Evolutionary conservation across 495 filamentous ascomycete genomes (phyloP).

Genomic region (Aspergillus steynii): DNA sequence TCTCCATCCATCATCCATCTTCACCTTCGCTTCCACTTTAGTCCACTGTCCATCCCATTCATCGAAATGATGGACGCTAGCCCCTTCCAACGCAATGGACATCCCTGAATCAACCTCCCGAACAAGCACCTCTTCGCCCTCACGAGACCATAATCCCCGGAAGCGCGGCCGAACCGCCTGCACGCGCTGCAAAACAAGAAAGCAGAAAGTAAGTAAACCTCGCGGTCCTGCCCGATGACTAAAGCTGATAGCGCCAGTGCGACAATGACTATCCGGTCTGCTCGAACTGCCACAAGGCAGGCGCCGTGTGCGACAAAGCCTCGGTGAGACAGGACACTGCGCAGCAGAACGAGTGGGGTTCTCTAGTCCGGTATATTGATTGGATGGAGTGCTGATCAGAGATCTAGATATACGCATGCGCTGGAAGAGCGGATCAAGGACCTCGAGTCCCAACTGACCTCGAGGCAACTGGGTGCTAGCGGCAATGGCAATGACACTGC

Average conservation of each 20-base stretch:
- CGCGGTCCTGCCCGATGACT: not conserved
- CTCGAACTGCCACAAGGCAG: constrained; percentile 53
- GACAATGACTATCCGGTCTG: constrained; percentile 49
- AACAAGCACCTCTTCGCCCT: constrained; percentile 21
- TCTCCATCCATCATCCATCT: not conserved
- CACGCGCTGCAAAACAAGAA: constrained; percentile 52
- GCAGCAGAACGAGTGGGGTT: constrained; percentile 41
- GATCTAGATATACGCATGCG: constrained; percentile 25
- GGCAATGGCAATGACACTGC: constrained; percentile 19
- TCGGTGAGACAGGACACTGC: constrained; percentile 45
- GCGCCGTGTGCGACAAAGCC: constrained; percentile 48
- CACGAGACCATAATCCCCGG: constrained; percentile 43
- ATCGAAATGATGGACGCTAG: not conserved
- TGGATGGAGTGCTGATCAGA: not conserved
- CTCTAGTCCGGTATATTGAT: too few relatives aligned
- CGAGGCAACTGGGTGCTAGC: constrained; percentile 17
- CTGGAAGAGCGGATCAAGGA: constrained; percentile 50
- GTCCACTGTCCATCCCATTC: not conserved
- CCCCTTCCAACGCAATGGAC: constrained; percentile 16
- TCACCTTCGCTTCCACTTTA: too few relatives aligned
- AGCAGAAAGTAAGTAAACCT: constrained; percentile 42
- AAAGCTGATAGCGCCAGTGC: constrained; percentile 26
- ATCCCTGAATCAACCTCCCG: constrained; percentile 10
- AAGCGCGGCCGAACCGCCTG: constrained; percentile 55
- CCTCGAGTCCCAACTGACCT: constrained; percentile 41